phyloP scores from a whole-genome alignment of 352 stramenopile genomes.

The Saprolegnia parasitica region DNA sequence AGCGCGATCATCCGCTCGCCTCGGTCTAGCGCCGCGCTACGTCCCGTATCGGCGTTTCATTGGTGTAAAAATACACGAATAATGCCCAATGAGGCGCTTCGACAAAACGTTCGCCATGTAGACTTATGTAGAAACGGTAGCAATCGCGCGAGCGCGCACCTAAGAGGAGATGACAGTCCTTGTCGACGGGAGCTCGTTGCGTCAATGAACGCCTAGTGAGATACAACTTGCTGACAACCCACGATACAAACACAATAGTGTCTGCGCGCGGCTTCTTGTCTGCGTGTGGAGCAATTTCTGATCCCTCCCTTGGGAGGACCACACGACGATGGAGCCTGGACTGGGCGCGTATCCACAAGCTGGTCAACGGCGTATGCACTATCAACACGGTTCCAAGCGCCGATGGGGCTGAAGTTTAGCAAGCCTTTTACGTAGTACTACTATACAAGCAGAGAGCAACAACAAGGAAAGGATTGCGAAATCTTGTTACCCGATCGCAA shows the following conservation, averaged over 20 bases:
- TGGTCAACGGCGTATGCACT: background rate
- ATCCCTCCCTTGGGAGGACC: too few relatives aligned
- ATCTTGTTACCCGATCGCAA: too few relatives aligned
- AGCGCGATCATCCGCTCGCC: too few relatives aligned
- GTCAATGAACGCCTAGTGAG: conserved; percentile 28
- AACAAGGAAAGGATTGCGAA: too few relatives aligned
- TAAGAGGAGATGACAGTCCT: conserved; percentile 1
- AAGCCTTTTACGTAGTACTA: too few relatives aligned
- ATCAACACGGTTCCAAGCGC: too few relatives aligned
- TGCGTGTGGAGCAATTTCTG: conserved; percentile 24
- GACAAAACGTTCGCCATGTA: background rate
- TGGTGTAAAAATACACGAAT: background rate
- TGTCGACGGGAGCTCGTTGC: conserved; percentile 28
- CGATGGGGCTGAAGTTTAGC: too few relatives aligned
- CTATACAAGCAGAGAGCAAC: too few relatives aligned
- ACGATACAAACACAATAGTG: conserved; percentile 29
- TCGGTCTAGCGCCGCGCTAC: too few relatives aligned
- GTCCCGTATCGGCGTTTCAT: too few relatives aligned
- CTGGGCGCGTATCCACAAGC: too few relatives aligned
- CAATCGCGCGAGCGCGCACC: background rate
- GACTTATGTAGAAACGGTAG: background rate
- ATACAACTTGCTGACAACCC: conserved; percentile 27
- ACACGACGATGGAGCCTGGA: too few relatives aligned
- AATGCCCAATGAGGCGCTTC: background rate
- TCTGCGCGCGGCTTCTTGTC: conserved; percentile 24